Base-by-base conservation (phyloP, 2,329 filamentous ascomycete genomes). In the Madurella mycetomatis region DNA sequence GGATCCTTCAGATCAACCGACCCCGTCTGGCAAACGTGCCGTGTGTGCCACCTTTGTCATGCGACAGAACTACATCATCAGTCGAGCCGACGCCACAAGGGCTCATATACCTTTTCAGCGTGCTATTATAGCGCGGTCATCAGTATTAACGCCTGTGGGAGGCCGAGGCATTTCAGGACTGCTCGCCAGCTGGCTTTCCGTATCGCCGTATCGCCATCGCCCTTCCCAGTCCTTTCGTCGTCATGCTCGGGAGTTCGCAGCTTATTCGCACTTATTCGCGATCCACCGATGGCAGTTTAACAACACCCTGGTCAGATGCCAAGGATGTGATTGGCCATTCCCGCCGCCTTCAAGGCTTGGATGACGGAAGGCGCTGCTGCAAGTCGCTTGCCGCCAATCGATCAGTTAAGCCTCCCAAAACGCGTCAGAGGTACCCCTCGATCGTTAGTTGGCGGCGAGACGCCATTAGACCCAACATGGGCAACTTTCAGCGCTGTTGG, bases 281-380 rank as follows among this genome's bases (percentile, higher is more conserved):
- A 50, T 57, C 51, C 57, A 54, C 54, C 31, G 18, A 47, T 46
- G 46, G 45, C 53, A 30, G 25, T 44, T 25, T 25, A 25, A 25
- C 25, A 25, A 31, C 17, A 16, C 39, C 45, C 42, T 51, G 48
- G 43, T 53, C 47, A 47, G 49, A 48, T 50, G 47, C 34, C 46
- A 31, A 30, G 43, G 45, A 17, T 8, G 44, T 42, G 51, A 59
- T 59, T 59, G 57, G 57, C 44, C 45, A 41, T 42, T 46, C 46
- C 18, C 12, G 30, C 12, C n/a, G 9, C 15, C 15, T 13, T 4
- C 39, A 43, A 31, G n/a, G 34, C 56, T 54, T 37, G 52, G 57
- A 59, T 59, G 54, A 59, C 57, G 57, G 52, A 51, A 54, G 51
- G 25, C 41, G 45, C 49, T 19, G 49, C 46, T 19, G 49, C 46